Conservation (phyloP, 495 filamentous ascomycete species). For the Emericellopsis terricola region DNA sequence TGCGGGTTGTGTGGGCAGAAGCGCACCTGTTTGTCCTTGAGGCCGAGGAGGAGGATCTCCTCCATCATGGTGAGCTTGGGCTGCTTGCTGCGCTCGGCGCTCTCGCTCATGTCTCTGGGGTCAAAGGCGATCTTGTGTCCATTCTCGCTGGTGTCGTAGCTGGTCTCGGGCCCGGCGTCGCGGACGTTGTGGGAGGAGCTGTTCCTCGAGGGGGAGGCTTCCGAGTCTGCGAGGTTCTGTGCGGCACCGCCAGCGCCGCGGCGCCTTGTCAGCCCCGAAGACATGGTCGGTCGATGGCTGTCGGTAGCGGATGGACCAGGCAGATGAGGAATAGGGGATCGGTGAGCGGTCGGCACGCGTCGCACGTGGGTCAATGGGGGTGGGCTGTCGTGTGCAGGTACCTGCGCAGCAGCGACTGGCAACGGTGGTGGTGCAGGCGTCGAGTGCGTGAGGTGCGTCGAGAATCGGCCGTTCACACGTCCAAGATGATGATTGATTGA, state of each 20-base stretch:
- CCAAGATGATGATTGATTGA: no score
- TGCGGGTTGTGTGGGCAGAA: background rate
- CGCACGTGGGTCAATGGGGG: no score
- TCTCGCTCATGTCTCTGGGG: conserved; percentile 93
- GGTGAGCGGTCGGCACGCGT: background rate
- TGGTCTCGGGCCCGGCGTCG: conserved; percentile 60
- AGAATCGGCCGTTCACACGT: background rate
- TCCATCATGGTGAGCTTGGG: conserved; percentile 98
- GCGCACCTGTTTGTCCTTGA: conserved; percentile 95
- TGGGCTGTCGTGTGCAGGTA: no score
- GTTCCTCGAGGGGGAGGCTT: conserved; percentile 16
- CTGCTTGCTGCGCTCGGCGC: conserved; percentile 88
- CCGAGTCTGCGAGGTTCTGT: conserved; percentile 8
- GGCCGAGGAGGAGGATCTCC: conserved; percentile 79
- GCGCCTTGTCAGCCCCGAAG: conserved; percentile 18
- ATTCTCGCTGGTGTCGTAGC: conserved; percentile 84
- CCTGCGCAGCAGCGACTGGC: no score
- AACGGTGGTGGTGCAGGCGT: background rate
- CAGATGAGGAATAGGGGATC: no score
- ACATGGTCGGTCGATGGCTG: conserved; percentile 1
- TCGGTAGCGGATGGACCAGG: background rate
- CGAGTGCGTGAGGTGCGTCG: background rate
- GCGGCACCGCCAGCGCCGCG: conserved; percentile 9
- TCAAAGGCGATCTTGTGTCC: conserved; percentile 98
- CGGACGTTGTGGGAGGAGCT: conserved; percentile 22